Conservation (phyloP, 345 rosid genomes). For the Gossypium longicalyx region DNA sequence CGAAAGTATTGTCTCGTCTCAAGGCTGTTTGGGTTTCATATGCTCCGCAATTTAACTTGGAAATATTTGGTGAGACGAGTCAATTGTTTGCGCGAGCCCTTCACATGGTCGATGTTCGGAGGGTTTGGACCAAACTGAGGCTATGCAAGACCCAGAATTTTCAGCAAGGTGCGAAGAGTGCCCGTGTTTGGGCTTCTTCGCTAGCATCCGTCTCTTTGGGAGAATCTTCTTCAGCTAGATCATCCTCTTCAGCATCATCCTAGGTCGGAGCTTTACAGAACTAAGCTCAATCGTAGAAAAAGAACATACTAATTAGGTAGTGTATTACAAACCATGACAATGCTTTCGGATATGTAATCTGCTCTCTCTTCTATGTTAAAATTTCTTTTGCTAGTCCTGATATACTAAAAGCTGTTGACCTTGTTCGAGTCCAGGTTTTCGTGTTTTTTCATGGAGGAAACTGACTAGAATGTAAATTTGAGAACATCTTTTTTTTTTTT, state of each 20-base stretch:
- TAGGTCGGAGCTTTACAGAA: constrained; percentile 16
- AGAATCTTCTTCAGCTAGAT: constrained; percentile 50
- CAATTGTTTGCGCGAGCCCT: constrained; percentile 59
- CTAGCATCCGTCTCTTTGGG: constrained; percentile 85
- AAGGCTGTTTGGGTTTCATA: constrained; percentile 54
- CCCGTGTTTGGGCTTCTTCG: constrained; percentile 87
- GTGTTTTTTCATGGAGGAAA: constrained; percentile 20
- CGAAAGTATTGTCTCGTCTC: constrained; percentile 40
- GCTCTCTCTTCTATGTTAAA: background rate
- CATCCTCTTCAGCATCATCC: constrained; percentile 26
- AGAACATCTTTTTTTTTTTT: constrained; percentile 22
- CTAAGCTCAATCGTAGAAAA: constrained; percentile 6
- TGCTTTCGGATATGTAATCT: constrained; percentile 15
- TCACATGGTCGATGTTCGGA: constrained; percentile 73
- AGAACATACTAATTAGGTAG: background rate
- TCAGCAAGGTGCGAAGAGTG: constrained; percentile 68
- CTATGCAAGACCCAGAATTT: constrained; percentile 69
- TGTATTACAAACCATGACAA: background rate
- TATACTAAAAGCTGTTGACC: background rate
- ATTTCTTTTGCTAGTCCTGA: background rate
- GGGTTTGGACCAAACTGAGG: constrained; percentile 68
- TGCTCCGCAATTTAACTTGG: constrained; percentile 67
- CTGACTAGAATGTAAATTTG: constrained; percentile 54
- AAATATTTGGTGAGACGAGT: constrained; percentile 74
- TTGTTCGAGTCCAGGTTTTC: constrained; percentile 24